phyloP scores from a whole-genome alignment of 192 early-diverging fungal species.

The Dissophora ornata region DNA sequence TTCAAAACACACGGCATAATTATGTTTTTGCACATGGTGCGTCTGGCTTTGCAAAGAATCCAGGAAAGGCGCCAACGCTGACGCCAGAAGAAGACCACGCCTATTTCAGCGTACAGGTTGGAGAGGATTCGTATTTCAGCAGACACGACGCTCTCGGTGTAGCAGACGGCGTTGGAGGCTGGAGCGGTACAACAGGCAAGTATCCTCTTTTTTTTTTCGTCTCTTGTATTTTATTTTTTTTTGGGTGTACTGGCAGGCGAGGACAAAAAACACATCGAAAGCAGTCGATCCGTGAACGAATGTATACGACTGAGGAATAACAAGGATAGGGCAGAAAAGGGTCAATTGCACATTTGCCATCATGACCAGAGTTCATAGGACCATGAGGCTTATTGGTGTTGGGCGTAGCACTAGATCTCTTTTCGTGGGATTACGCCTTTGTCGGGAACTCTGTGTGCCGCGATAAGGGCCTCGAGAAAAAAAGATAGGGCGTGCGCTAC shows the following conservation, averaged over 20 bases:
- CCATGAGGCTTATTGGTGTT: too few species aligned
- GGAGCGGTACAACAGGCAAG: slow-evolving; percentile 73
- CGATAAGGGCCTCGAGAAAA: neutral
- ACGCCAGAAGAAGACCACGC: slow-evolving; percentile 58
- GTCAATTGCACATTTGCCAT: too few species aligned
- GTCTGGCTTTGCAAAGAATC: slow-evolving; percentile 62
- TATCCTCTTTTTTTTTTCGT: neutral
- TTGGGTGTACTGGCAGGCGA: too few species aligned
- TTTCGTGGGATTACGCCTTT: too few species aligned
- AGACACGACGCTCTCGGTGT: slow-evolving; percentile 90
- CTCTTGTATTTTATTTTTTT: neutral
- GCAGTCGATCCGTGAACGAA: too few species aligned
- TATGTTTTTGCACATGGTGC: slow-evolving; percentile 62
- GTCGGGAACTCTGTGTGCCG: too few species aligned
- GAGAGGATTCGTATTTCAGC: slow-evolving; percentile 95
- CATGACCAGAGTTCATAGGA: too few species aligned
- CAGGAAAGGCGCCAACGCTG: slow-evolving; percentile 41
- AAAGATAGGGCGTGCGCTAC: slow-evolving; percentile 1
- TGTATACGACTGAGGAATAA: too few species aligned
- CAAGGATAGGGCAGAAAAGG: too few species aligned
- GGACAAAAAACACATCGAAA: too few species aligned
- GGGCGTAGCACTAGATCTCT: too few species aligned
- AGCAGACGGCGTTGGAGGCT: slow-evolving; percentile 96
- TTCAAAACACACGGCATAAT: slow-evolving; percentile 53
- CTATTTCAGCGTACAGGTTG: slow-evolving; percentile 76